phyloP scores from a whole-genome alignment of 192 early-diverging fungal genomes.

The Coemansia sp. region DNA sequence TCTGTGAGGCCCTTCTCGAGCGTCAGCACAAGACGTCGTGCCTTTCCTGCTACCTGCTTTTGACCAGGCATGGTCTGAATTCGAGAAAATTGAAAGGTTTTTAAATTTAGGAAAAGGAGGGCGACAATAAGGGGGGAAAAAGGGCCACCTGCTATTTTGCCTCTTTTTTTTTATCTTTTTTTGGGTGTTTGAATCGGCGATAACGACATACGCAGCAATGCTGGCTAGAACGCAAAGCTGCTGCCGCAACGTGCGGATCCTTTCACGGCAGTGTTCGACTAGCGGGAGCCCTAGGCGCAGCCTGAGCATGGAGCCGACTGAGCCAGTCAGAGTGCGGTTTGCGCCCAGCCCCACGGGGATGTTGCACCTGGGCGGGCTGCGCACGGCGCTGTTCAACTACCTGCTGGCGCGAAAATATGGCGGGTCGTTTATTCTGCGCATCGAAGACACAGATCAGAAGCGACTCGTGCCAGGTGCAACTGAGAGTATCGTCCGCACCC shows the following conservation, averaged over 20 bases:
- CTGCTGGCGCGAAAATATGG: conserved; percentile 74
- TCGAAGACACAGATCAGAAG: conserved; percentile 93
- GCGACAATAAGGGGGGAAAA: neutral
- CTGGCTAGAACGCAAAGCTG: neutral
- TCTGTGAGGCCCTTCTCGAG: conserved; percentile 48
- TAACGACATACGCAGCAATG: neutral
- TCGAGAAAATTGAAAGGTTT: neutral
- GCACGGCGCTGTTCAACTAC: conserved; percentile 93
- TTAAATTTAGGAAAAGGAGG: neutral
- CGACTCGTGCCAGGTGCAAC: conserved; percentile 74
- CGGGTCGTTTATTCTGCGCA: conserved; percentile 82
- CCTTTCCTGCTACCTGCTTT: conserved; percentile 30
- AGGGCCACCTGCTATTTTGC: neutral
- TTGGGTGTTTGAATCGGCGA: neutral
- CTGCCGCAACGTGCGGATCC: neutral
- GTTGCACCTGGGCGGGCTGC: conserved; percentile 89
- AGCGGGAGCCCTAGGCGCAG: neutral
- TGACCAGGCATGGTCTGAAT: conserved; percentile 25
- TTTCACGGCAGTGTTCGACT: conserved; percentile 5
- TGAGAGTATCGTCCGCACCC: conserved; percentile 63
- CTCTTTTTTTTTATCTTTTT: neutral
- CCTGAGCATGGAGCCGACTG: conserved; percentile 31
- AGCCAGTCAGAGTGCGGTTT: conserved; percentile 79
- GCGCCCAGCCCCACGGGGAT: conserved; percentile 94
- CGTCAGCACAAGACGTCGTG: conserved; percentile 48